Evolutionary conservation across 768 basidiomycete species (phyloP), one percentile per base, ranked within the genome.

Genomic region (Dendrothele bispora): DNA sequence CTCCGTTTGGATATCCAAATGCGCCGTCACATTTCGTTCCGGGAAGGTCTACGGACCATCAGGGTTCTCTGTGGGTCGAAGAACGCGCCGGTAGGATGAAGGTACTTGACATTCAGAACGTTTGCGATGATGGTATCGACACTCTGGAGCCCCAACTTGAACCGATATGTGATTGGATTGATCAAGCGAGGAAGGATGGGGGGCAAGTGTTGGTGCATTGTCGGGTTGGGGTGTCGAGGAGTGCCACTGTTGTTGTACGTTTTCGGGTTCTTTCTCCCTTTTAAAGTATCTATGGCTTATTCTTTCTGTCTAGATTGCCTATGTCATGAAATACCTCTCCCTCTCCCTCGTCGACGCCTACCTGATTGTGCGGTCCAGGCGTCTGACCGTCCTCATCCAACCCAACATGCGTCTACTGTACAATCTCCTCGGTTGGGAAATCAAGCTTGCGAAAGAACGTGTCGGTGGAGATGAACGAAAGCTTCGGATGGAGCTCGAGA

Each of bases 61-160:
- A 82, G 40, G 86, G 90, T 12, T 91, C 86, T 30, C 73, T 94
- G 30, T 95, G 86, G 84, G 80, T 83, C 46, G 91, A 94, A 66
- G 90, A 93, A 67, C 78, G 83, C 20, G 90, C 90, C 60, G 91
- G 91, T 4, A 74, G 90, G 46, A 94, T 94, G 61, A 87, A 89
- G 63, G 91, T 94, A 26, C 75, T 94, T 44, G 91, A 94, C 62
- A 89, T 94, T 64, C 85, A 93, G 66, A 88, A 88, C 36, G 84
- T 97, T 24, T 90, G 91, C 60, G 95, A 98, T 65, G 95, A 98
- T 62, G 95, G 95, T 4, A 95, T 95, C 62, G 93, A 95, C 67
- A 91, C 89, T 21, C 79, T 98, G 24, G 85, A 91, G 58, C 91
- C 89, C 4, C 86, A 94, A 65, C 78, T 98, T 24, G 83, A 83